These are phyloP conservation scores for Fusarium hostae DNA, from an alignment of 2,329 filamentous ascomycete genomes.

Conservation along the genomic window DNA sequence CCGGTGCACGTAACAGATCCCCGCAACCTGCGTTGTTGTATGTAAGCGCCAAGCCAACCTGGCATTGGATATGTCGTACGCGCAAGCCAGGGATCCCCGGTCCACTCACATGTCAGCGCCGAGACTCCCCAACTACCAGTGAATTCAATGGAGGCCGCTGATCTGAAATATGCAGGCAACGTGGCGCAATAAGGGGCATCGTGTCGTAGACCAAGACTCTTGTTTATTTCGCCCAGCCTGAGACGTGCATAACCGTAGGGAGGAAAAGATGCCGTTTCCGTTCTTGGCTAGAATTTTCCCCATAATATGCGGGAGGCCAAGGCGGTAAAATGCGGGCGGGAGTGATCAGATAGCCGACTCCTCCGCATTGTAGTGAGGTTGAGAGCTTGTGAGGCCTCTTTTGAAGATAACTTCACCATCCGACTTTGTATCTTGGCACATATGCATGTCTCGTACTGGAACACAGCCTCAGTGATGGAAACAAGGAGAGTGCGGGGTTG, in stretches of 20 bases:
- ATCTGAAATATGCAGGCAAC: not conserved
- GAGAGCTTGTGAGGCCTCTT: constrained; percentile 1
- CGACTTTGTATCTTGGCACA: constrained; percentile 11
- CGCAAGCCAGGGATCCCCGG: not conserved
- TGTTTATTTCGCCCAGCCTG: not conserved
- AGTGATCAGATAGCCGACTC: not conserved
- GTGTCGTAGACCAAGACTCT: not conserved
- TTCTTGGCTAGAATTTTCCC: not conserved
- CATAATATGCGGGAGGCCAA: not conserved
- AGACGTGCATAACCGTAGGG: constrained; percentile 1
- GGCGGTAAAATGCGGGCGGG: not conserved
- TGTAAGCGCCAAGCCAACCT: constrained; percentile 6
- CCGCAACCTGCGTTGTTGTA: too few species aligned
- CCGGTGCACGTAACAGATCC: too few species aligned
- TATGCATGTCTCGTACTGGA: not conserved
- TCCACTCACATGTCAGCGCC: constrained; percentile 18
- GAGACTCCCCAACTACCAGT: constrained; percentile 2
- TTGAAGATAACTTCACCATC: not conserved
- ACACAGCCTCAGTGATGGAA: not conserved
- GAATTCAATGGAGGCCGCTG: not conserved
- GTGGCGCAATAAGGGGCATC: constrained; percentile 6
- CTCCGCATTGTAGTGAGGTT: not conserved
- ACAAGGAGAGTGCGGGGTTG: not conserved
- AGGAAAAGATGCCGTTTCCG: constrained; percentile 6
- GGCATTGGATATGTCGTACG: constrained; percentile 9